These are phyloP conservation scores for Malus hybrid DNA, from an alignment of 331 rosid genomes.

Conservation along the genomic window DNA sequence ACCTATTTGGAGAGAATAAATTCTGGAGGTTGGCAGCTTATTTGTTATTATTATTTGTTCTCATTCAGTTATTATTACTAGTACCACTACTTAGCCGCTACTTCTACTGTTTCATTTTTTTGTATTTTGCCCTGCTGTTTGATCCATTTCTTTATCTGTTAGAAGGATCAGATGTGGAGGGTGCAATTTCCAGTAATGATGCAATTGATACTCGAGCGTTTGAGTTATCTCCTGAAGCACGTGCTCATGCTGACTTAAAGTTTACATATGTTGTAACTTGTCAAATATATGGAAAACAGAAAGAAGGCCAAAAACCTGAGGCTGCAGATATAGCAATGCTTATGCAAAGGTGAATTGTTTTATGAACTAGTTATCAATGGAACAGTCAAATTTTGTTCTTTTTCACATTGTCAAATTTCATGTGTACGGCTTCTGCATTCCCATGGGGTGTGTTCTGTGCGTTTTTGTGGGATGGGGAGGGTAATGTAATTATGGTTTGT, in stretches of 20 bases:
- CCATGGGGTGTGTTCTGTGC: neutral
- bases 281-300: conserved; percentile 93
- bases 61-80: neutral
- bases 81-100: neutral
- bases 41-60: neutral
- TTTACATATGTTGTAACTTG: conserved; percentile 89
- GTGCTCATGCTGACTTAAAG: conserved; percentile 90
- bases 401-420: neutral
- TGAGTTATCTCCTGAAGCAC: conserved; percentile 80
- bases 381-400: neutral
- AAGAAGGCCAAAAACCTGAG: conserved; percentile 91
- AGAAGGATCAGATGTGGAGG: conserved; percentile 61
- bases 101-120: neutral
- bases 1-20: conserved; percentile 69
- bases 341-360: conserved; percentile 62
- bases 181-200: conserved; percentile 46
- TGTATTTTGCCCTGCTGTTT: neutral
- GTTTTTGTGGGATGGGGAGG: neutral
- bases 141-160: conserved; percentile 3
- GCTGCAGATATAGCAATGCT: conserved; percentile 92
- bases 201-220: conserved; percentile 58
- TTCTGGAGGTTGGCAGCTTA: conserved; percentile 48
- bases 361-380: neutral
- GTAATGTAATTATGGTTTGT: neutral
- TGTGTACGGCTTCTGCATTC: neutral